These are phyloP conservation scores for Fraxinus excelsior DNA, from an alignment of 257 asterid species.

Conservation along the genomic window DNA sequence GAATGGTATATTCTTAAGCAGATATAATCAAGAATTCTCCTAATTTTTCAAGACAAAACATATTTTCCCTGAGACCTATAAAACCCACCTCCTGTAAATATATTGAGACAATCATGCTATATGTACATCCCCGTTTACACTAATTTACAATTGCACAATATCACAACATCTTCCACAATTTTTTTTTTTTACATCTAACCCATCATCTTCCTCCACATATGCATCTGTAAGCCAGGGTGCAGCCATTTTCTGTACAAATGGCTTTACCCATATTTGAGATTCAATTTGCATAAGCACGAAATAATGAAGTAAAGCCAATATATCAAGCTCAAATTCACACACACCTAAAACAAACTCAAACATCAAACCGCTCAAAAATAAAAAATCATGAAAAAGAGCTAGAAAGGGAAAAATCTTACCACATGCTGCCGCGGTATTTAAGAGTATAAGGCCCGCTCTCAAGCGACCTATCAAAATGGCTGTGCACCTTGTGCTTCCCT, in stretches of 20 bases:
- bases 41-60: neutral
- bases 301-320: neutral
- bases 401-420: constrained; percentile 43
- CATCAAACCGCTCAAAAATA: neutral
- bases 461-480: constrained; percentile 85
- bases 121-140: too few relatives aligned
- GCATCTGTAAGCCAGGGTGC: too few relatives aligned
- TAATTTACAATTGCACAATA: too few relatives aligned
- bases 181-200: too few relatives aligned
- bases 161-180: too few relatives aligned
- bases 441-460: constrained; percentile 87
- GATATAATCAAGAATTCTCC: neutral
- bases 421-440: constrained; percentile 81
- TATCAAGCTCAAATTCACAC: neutral
- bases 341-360: neutral
- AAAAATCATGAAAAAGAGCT: constrained; percentile 9
- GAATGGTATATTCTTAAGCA: constrained; percentile 1
- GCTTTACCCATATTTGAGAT: neutral
- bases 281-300: constrained; percentile 10
- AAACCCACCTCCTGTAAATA: too few relatives aligned
- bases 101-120: too few relatives aligned
- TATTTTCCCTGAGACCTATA: neutral
- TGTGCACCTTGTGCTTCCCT: constrained; percentile 84
- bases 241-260: too few relatives aligned
- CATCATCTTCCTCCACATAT: too few relatives aligned